Percentiles rank a stretch among this genome's conserved stretches.
Conservation (phyloP, 176 grass and related monocot genomes). For the Oryza brachyantha region DNA sequence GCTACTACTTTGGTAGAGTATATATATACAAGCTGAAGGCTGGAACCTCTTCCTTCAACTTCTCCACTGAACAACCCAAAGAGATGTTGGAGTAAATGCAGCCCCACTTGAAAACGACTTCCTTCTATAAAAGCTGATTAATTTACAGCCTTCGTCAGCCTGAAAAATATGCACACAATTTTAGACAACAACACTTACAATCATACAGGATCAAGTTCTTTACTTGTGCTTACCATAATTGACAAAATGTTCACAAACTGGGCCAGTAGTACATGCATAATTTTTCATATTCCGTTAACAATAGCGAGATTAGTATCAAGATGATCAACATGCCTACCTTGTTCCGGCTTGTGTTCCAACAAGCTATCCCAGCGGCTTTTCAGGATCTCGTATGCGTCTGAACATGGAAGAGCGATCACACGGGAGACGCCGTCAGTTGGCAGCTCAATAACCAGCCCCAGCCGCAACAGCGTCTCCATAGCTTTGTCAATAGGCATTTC, state of each 20-base stretch:
- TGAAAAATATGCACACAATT: neutral
- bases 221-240: neutral
- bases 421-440: slow-evolving; percentile 22
- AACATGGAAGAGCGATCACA: slow-evolving; percentile 52
- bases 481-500: slow-evolving; percentile 95
- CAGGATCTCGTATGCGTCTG: slow-evolving; percentile 59
- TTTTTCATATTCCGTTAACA: neutral
- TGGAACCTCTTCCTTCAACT: neutral
- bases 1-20: neutral
- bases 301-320: neutral
- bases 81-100: neutral
- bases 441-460: slow-evolving; percentile 69
- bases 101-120: neutral
- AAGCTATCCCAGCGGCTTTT: slow-evolving; percentile 64
- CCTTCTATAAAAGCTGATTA: neutral
- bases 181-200: too few relatives aligned
- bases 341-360: slow-evolving; percentile 43
- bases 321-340: slow-evolving; percentile 21
- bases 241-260: neutral
- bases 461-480: slow-evolving; percentile 65
- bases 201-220: neutral
- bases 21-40: neutral
- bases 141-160: neutral
- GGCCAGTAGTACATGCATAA: neutral
- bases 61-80: neutral